Conservation (phyloP, 352 stramenopile genomes). For the Phytophthora syringae region DNA sequence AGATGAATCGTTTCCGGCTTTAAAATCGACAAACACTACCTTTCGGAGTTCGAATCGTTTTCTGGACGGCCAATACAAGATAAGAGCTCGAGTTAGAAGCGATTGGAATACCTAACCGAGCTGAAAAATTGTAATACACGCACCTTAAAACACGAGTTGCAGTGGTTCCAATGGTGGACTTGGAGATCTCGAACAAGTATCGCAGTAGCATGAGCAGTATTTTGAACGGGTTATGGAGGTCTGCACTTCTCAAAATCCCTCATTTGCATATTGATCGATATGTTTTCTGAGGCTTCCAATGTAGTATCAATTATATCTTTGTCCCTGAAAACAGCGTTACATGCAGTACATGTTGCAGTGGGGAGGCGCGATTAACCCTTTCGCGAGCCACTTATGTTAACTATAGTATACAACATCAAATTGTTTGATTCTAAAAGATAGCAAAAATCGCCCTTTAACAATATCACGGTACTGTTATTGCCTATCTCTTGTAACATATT, state of each 20-base stretch:
- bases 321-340: neutral
- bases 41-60: constrained; percentile 11
- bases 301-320: constrained; percentile 8
- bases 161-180: constrained; percentile 20
- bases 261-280: neutral
- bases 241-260: constrained; percentile 5
- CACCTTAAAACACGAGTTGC: constrained; percentile 23
- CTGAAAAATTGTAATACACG: neutral
- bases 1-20: constrained; percentile 4
- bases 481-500: too few relatives aligned
- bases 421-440: too few relatives aligned
- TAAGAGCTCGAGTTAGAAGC: too few relatives aligned
- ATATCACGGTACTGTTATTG: too few relatives aligned
- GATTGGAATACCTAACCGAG: too few relatives aligned
- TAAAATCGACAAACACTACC: constrained; percentile 20
- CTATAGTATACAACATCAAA: too few relatives aligned
- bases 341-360: constrained; percentile 1
- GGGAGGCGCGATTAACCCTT: too few relatives aligned
- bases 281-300: neutral
- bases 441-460: too few relatives aligned
- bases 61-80: too few relatives aligned
- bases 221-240: neutral
- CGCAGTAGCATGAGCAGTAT: neutral
- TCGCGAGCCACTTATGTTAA: too few relatives aligned
- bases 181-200: constrained; percentile 18